phyloP scores from a whole-genome alignment of 2,329 filamentous ascomycete species.

The Leptographium lundbergii region DNA sequence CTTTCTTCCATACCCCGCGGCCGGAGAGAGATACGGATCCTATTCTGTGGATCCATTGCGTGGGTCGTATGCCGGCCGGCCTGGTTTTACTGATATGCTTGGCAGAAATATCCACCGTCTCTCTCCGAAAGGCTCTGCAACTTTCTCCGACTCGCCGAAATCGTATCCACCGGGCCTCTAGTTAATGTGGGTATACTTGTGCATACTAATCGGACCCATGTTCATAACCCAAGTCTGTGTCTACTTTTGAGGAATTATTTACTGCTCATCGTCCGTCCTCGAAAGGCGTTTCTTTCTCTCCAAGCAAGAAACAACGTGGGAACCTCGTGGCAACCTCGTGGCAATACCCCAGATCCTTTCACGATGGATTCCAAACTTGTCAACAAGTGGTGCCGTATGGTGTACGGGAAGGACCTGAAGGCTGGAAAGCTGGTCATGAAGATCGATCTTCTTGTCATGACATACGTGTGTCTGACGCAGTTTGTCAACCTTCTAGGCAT shows the following conservation, averaged over 20 bases:
- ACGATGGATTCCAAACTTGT: background rate
- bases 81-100: background rate
- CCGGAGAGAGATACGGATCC: background rate
- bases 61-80: background rate
- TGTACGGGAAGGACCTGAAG: background rate
- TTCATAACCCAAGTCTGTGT: background rate
- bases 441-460: slow-evolving; percentile 47
- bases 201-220: background rate
- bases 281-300: background rate
- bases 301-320: background rate
- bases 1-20: background rate
- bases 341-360: too few relatives aligned
- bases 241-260: background rate
- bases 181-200: background rate
- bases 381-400: background rate
- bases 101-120: background rate
- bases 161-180: background rate
- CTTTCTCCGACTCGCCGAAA: slow-evolving; percentile 1
- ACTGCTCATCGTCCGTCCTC: background rate
- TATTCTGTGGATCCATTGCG: background rate
- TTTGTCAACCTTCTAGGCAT: slow-evolving; percentile 31
- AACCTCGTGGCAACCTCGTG: background rate
- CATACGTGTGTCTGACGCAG: slow-evolving; percentile 46
- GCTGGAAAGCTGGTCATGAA: slow-evolving; percentile 6
- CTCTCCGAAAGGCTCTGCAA: background rate